These are phyloP conservation scores for Alternaria novae-zelandiae DNA, from an alignment of 2,329 filamentous ascomycete species.

Conservation along the genomic window DNA sequence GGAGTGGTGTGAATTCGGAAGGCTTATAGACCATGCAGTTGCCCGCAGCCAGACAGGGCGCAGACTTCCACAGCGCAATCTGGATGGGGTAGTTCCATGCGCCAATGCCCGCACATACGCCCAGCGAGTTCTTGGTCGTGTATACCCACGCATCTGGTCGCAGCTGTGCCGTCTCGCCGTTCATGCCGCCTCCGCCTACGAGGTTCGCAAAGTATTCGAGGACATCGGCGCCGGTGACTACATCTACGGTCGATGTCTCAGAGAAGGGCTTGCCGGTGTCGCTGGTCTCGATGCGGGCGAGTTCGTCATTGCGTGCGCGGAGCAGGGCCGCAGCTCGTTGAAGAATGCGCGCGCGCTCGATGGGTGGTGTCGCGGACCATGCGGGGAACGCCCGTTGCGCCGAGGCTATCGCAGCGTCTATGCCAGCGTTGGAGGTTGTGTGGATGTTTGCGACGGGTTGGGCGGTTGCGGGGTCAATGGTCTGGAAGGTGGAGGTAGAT, in stretches of 20 bases:
- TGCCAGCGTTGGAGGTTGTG: constrained; percentile 68
- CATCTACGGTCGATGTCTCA: constrained; percentile 83
- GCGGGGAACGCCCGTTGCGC: constrained; percentile 73
- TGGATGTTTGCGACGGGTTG: constrained; percentile 74
- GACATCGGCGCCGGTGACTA: constrained; percentile 82
- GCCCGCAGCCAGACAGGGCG: constrained; percentile 81
- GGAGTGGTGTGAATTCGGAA: constrained; percentile 85
- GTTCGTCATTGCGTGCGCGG: constrained; percentile 76
- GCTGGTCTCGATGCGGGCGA: constrained; percentile 79
- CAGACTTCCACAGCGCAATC: constrained; percentile 89
- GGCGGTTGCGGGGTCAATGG: constrained; percentile 76
- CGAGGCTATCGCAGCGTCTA: constrained; percentile 75
- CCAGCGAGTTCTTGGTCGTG: constrained; percentile 80
- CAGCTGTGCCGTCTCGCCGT: constrained; percentile 78
- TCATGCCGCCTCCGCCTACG: constrained; percentile 77
- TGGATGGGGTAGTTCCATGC: constrained; percentile 94
- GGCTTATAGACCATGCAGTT: constrained; percentile 94
- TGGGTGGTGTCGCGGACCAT: constrained; percentile 79
- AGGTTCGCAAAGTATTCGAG: constrained; percentile 86
- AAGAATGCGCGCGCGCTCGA: constrained; percentile 77
- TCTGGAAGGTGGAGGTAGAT: constrained; percentile 69
- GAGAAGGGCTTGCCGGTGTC: constrained; percentile 88
- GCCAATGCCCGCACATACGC: constrained; percentile 85
- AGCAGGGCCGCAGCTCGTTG: constrained; percentile 77
- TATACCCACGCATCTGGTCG: constrained; percentile 81